Evolutionary conservation across 2,329 filamentous ascomycete species (phyloP).

Genomic region (Microascus cirrosus): DNA sequence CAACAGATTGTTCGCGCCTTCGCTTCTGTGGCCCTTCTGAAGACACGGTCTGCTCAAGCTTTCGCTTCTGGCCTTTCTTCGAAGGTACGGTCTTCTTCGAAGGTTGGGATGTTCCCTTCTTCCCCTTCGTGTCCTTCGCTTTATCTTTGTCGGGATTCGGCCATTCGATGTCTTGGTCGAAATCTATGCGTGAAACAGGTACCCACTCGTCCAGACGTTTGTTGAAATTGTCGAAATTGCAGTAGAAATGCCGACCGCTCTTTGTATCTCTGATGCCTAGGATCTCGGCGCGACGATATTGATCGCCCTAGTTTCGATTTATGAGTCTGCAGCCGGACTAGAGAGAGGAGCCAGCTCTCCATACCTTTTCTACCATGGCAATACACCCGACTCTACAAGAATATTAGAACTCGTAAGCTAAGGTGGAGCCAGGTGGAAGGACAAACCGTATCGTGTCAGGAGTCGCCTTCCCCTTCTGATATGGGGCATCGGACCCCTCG

Average conservation of each 20-base stretch:
- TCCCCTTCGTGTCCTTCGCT: slow-evolving; percentile 64
- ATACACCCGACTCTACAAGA: slow-evolving; percentile 40
- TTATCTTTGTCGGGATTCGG: slow-evolving; percentile 79
- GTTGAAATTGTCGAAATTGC: slow-evolving; percentile 98
- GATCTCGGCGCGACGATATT: slow-evolving; percentile 86
- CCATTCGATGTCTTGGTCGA: slow-evolving; percentile 90
- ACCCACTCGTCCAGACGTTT: slow-evolving; percentile 85
- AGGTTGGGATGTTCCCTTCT: slow-evolving; percentile 49
- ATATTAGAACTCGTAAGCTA: neutral
- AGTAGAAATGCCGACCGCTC: slow-evolving; percentile 82
- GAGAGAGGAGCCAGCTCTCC: neutral
- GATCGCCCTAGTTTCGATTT: slow-evolving; percentile 47
- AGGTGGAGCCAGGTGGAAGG: slow-evolving; percentile 1
- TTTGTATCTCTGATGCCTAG: slow-evolving; percentile 88
- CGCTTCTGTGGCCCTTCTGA: slow-evolving; percentile 47
- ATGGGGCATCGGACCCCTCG: slow-evolving; percentile 45
- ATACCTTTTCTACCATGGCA: slow-evolving; percentile 42
- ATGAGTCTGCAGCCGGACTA: neutral
- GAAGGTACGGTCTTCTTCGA: slow-evolving; percentile 41
- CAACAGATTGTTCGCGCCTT: slow-evolving; percentile 39
- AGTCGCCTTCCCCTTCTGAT: slow-evolving; percentile 72
- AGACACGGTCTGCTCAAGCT: slow-evolving; percentile 41
- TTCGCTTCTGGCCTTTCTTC: slow-evolving; percentile 48
- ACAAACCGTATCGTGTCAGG: slow-evolving; percentile 69
- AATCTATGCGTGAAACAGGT: slow-evolving; percentile 67